Base-by-base conservation (phyloP, 2,329 filamentous ascomycete species). In the Claviceps pusilla region DNA sequence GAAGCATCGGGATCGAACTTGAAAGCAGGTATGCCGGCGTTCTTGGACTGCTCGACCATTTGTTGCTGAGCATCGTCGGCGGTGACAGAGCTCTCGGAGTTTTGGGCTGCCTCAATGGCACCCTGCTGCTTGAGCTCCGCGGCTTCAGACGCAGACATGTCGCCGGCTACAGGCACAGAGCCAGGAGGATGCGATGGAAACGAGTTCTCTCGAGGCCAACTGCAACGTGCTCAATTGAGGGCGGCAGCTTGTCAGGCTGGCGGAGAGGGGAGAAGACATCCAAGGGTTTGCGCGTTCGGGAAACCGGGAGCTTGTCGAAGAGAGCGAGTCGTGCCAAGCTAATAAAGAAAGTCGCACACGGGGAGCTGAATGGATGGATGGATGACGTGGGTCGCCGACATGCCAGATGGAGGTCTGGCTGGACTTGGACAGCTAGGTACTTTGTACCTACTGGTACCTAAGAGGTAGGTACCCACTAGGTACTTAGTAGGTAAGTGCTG, bases 1-100 rank as follows among this genome's bases (percentile, higher is more conserved):
- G 77, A 84, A 46, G 89, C 90, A 73, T 95, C 73, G 0, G 93
- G 89, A 65, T 98, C 79, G 71, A 97, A 98, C 58, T 83, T 80
- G 66, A 87, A 93, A 59, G 89, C 90, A 35, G 84, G 73, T 29
- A 86, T 80, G 46, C 93, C 93, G 12, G 85, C 87, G 63, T 86
- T 84, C 64, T 77, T 81, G 60, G 87, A 88, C 68, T 95, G 83
- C 53, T 87, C 75, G 31, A 95, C 76, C 50, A 96, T 77, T 62
- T 80, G 79, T 60, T 79, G 76, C 70, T 95, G 79, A 37, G 87
- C 87, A 59, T 84, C 82, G 45, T 86, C 79, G 49, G 87, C 75
- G 43, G 81, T 79, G 59, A 89, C 78, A 48, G 70, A 72, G 65
- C 77, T 86, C 61, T 86, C 71, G 41, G 87, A 82, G 66, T 94